Evolutionary conservation across 164 flowering plant genomes (phyloP).

Genomic region (Liquidambar formosana): DNA sequence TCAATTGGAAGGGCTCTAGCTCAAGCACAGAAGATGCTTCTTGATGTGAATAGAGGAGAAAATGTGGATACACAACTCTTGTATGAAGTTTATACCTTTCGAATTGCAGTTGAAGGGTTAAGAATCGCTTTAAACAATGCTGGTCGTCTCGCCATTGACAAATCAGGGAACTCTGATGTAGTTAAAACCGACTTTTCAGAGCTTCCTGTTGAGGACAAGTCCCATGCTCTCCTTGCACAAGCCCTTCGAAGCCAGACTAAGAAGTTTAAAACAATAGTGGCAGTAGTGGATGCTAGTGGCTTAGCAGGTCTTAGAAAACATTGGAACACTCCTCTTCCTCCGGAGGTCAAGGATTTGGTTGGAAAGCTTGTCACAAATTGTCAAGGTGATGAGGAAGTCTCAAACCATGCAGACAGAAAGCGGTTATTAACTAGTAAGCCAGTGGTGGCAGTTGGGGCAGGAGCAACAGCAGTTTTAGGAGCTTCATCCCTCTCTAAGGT

Average conservation of each 20-base stretch:
- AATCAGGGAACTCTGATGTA: conserved; percentile 15
- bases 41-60: conserved; percentile 69
- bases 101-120: conserved; percentile 81
- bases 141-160: conserved; percentile 48
- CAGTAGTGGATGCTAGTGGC: conserved; percentile 75
- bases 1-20: conserved; percentile 66
- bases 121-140: conserved; percentile 68
- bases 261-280: conserved; percentile 70
- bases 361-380: conserved; percentile 40
- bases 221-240: conserved; percentile 69
- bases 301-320: conserved; percentile 77
- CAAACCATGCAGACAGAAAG: conserved; percentile 26
- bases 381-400: conserved; percentile 36
- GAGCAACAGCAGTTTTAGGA: conserved; percentile 82
- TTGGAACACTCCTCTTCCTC: conserved; percentile 80
- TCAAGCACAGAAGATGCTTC: conserved; percentile 73
- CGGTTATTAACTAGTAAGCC: conserved; percentile 52
- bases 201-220: conserved; percentile 67
- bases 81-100: conserved; percentile 66
- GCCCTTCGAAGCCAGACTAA: conserved; percentile 64
- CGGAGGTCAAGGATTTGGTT: conserved; percentile 54
- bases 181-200: conserved; percentile 43
- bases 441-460: conserved; percentile 91
- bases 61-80: conserved; percentile 45
- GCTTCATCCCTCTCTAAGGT: conserved; percentile 77